Evolutionary conservation across 257 asterid genomes (phyloP).

Genomic region (Cynanchum wilfordii): DNA sequence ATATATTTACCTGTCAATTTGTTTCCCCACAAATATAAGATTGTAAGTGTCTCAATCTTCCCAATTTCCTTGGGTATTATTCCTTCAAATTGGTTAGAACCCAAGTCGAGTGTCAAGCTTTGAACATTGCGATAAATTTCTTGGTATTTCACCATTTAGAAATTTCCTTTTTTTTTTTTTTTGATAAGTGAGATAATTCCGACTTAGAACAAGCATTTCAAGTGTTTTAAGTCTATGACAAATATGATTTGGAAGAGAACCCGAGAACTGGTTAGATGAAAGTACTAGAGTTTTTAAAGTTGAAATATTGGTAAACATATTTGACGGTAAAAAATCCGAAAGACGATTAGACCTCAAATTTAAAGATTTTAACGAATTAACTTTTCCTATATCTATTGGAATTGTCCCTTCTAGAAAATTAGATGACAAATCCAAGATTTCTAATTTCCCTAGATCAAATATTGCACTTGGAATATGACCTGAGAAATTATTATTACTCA

Average conservation of each 20-base stretch:
- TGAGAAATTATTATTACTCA: conserved; percentile 16
- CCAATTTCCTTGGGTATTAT: conserved; percentile 26
- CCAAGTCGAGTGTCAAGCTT: neutral
- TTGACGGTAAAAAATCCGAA: conserved; percentile 11
- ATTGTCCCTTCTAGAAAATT: conserved; percentile 12
- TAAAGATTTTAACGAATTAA: conserved; percentile 13
- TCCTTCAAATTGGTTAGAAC: conserved; percentile 21
- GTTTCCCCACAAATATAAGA: conserved; percentile 12
- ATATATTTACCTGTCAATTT: conserved; percentile 22
- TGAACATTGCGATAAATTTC: too few relatives aligned
- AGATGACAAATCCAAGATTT: neutral
- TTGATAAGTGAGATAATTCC: too few relatives aligned
- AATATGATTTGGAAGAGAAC: conserved; percentile 9
- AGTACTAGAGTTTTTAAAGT: neutral
- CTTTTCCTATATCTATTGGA: conserved; percentile 15
- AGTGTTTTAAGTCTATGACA: conserved; percentile 10
- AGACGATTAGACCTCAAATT: conserved; percentile 14
- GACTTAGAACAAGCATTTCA: neutral
- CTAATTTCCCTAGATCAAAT: neutral
- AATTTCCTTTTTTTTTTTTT: too few relatives aligned
- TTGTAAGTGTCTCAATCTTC: conserved; percentile 16
- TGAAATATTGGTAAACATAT: conserved; percentile 16
- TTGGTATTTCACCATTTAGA: neutral
- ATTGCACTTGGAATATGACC: conserved; percentile 25
- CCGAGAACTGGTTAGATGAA: neutral